Base-by-base conservation (phyloP, 768 basidiomycete genomes). In the Tricholomella constricta region DNA sequence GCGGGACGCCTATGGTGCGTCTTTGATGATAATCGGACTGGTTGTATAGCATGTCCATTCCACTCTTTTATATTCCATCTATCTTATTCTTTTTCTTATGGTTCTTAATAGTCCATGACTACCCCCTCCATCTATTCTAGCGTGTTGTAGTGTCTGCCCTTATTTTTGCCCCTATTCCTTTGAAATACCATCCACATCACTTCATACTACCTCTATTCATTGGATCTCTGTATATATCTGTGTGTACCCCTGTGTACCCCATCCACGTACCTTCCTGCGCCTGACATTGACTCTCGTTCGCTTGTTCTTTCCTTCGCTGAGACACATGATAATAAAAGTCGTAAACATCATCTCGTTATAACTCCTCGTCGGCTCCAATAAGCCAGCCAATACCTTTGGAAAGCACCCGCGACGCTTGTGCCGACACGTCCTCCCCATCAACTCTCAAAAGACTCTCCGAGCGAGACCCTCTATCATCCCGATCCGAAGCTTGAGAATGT, bases 311-410 rank as follows among this genome's bases (percentile, higher is more conserved):
- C n/a, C 20, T n/a, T 27, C 15, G 14, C 42, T 27, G 25, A 43
- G n/a, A 34, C 31, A 20, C 22, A 25, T 23, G 23, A 25, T 51
- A 31, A 45, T 45, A 34, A 36, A 31, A 20, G 37, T 46, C 31
- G 35, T 35, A 11, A 32, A 36, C 23, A 29, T 29, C 11, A 29
- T 26, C 15, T 43, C 42, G 27, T 27, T 43, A 43, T 14, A 42
- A 58, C 59, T 72, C 66, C 43, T 85, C 87, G 55, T 94, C 94
- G 11, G 85, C 89, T 36, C 96, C 96, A 52, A 98, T 85, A 25
- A 98, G 76, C 96, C 96, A 98, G 25, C 95, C 95, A 47, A 98
- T 91, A 7, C 96, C 96, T 63, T 88, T 88, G 32, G 91, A 89
- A 36, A 98, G 69, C 3, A 85, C 91, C 27, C 86, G 79, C 44